phyloP scores from a whole-genome alignment of 169 alveolate genomes.

The Plasmodium malariae region DNA sequence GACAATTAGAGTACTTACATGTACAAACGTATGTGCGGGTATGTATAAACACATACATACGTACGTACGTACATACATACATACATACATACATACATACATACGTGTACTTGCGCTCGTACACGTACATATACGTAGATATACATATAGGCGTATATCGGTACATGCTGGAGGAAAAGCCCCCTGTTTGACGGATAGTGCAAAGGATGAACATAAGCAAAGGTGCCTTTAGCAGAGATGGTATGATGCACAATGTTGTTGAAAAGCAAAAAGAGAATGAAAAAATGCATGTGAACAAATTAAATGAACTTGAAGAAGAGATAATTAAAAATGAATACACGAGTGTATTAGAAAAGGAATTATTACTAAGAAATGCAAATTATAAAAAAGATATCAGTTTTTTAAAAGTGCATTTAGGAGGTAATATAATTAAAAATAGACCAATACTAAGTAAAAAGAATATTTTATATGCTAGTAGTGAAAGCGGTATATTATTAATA shows the following conservation, averaged over 20 bases:
- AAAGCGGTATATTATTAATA: constrained; percentile 23
- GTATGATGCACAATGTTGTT: not conserved
- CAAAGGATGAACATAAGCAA: no score
- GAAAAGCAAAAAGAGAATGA: not conserved
- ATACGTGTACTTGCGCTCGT: no score
- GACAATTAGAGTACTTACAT: no score
- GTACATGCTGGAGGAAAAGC: not conserved
- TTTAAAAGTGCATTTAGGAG: constrained; percentile 9
- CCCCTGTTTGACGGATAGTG: no score
- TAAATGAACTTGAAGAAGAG: constrained; percentile 20
- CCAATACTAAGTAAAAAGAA: constrained; percentile 26
- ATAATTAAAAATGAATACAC: constrained; percentile 30
- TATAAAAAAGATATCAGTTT: constrained; percentile 17
- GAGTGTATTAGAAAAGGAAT: constrained; percentile 18
- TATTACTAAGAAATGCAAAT: constrained; percentile 17
- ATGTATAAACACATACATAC: not conserved
- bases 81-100: not conserved
- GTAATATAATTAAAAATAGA: constrained; percentile 39
- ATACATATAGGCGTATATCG: not conserved
- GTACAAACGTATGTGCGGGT: no score
- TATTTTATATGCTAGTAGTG: constrained; percentile 13
- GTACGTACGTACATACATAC: not conserved
- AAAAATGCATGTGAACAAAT: not conserved
- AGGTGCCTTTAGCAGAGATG: no score
- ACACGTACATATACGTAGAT: no score